Evolutionary conservation across 371 early-diverging fungal species (phyloP).

Genomic region (Mortierella sp.): DNA sequence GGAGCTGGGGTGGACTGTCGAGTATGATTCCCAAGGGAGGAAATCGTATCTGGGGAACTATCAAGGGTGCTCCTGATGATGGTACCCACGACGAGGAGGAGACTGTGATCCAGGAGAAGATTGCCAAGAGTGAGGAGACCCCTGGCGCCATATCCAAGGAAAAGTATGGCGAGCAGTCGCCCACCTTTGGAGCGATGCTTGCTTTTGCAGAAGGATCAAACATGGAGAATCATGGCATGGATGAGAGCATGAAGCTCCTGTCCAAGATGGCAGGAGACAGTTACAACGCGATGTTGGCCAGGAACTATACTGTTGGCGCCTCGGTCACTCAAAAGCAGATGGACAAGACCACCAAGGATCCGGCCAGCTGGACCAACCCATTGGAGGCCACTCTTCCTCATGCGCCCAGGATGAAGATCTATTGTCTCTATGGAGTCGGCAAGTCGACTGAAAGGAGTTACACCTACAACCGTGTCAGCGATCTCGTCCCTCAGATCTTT

Average conservation of each 20-base stretch:
- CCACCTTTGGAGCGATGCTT: slow-evolving; percentile 44
- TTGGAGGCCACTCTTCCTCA: slow-evolving; percentile 85
- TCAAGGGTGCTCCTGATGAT: slow-evolving; percentile 77
- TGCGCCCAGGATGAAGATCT: slow-evolving; percentile 85
- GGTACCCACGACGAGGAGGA: slow-evolving; percentile 41
- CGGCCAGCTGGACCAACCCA: slow-evolving; percentile 89
- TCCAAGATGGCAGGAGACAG: slow-evolving; percentile 64
- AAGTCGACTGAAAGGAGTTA: slow-evolving; percentile 87
- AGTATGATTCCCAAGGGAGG: slow-evolving; percentile 93
- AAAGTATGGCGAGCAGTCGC: slow-evolving; percentile 27
- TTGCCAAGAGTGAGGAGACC: slow-evolving; percentile 27
- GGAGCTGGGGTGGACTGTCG: slow-evolving; percentile 88
- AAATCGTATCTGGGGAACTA: slow-evolving; percentile 84
- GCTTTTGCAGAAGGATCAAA: slow-evolving; percentile 50
- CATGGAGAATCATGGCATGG: slow-evolving; percentile 64
- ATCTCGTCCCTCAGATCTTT: slow-evolving; percentile 37
- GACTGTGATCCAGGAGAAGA: slow-evolving; percentile 42
- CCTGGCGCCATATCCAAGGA: slow-evolving; percentile 16
- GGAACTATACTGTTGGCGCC: slow-evolving; percentile 79
- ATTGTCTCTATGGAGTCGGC: slow-evolving; percentile 89
- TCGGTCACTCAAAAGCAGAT: slow-evolving; percentile 70
- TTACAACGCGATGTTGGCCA: slow-evolving; percentile 64
- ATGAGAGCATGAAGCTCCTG: slow-evolving; percentile 68
- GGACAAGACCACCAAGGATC: slow-evolving; percentile 42
- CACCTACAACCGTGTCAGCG: slow-evolving; percentile 65